These are phyloP conservation scores for Thelephora ganbajun DNA, from an alignment of 768 basidiomycete species.

Conservation along the genomic window DNA sequence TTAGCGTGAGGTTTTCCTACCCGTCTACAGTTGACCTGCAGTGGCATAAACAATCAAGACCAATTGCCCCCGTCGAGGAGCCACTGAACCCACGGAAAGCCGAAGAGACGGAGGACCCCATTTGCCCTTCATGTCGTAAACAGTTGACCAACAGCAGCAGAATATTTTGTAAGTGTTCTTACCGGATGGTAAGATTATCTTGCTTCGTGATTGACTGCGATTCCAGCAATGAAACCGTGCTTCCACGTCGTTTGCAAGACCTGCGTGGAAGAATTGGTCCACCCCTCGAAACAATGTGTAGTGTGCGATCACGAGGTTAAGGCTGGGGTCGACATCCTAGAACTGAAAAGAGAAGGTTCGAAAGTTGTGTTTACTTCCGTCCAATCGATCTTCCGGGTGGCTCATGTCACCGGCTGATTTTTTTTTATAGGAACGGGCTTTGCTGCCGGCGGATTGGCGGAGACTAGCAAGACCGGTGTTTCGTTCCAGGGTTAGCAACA, in stretches of 20 bases:
- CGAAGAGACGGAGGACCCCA: slow-evolving; percentile 46
- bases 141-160: slow-evolving; percentile 64
- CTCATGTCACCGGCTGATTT: background rate
- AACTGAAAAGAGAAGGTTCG: slow-evolving; percentile 80
- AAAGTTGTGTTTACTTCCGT: background rate
- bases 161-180: slow-evolving; percentile 42
- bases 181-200: background rate
- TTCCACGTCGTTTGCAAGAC: slow-evolving; percentile 87
- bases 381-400: background rate
- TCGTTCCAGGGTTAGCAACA: slow-evolving; percentile 66
- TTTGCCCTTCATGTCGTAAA: slow-evolving; percentile 85
- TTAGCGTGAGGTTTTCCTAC: slow-evolving; percentile 67
- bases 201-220: slow-evolving; percentile 1
- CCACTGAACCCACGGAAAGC: slow-evolving; percentile 22
- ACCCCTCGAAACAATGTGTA: slow-evolving; percentile 67
- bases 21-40: slow-evolving; percentile 15
- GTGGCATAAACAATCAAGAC: slow-evolving; percentile 20
- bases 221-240: slow-evolving; percentile 68
- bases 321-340: slow-evolving; percentile 57
- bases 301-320: slow-evolving; percentile 62
- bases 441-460: slow-evolving; percentile 89
- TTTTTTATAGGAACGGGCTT: slow-evolving; percentile 66
- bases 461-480: slow-evolving; percentile 64
- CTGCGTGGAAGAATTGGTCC: slow-evolving; percentile 80
- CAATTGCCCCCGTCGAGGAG: slow-evolving; percentile 21